Evolutionary conservation across 1,284 basidiomycete species (phyloP).

Genomic region (Caloboletus firmus): DNA sequence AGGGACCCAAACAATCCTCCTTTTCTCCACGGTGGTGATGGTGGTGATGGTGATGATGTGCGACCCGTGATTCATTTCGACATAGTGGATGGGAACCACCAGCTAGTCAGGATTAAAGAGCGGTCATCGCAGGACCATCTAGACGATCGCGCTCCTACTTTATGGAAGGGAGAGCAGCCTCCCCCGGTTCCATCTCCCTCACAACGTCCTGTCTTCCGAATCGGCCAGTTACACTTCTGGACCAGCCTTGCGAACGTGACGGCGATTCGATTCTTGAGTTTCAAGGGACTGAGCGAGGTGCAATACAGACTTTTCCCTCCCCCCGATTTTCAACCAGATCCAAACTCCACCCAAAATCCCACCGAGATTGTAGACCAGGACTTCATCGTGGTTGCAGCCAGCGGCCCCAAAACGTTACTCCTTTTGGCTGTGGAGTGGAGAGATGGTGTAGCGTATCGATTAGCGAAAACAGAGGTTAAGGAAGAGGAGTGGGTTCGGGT

Average conservation of each 20-base stretch:
- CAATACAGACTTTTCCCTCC: not conserved
- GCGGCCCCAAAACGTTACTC: not conserved
- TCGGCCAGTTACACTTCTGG: slow-evolving; percentile 19
- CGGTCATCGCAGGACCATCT: not conserved
- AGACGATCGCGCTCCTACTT: not conserved
- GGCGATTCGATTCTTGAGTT: not conserved
- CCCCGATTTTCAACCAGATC: not conserved
- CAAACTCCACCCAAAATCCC: not conserved
- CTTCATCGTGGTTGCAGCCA: slow-evolving; percentile 19
- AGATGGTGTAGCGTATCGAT: slow-evolving; percentile 19
- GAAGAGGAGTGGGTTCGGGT: slow-evolving; percentile 8
- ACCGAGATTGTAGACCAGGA: slow-evolving; percentile 17
- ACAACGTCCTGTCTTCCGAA: not conserved
- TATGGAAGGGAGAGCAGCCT: not conserved
- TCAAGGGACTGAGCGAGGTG: not conserved
- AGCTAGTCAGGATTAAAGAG: slow-evolving; percentile 10
- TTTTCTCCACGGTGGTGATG: not conserved
- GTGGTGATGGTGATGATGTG: not conserved
- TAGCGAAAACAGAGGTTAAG: slow-evolving; percentile 1
- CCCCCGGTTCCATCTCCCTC: not conserved
- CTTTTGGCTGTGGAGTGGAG: slow-evolving; percentile 22
- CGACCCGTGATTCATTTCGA: slow-evolving; percentile 9
- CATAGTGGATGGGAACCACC: slow-evolving; percentile 7
- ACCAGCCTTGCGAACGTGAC: slow-evolving; percentile 12
- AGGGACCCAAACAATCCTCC: not conserved